phyloP scores from a whole-genome alignment of 2,329 filamentous ascomycete genomes.

The Talaromyces pinophilus region DNA sequence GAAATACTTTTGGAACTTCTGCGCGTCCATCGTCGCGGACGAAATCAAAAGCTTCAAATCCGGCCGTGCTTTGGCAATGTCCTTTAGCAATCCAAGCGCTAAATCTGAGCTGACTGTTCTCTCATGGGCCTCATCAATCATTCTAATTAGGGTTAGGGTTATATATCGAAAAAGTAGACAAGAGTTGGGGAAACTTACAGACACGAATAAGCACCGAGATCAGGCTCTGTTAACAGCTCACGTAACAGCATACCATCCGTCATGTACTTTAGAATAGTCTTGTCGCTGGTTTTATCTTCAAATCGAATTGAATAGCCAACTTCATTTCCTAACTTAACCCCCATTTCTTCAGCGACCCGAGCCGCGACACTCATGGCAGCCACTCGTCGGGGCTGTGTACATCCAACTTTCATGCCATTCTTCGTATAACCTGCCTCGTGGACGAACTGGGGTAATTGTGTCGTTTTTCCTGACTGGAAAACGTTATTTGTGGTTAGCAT shows the following conservation, averaged over 20 bases:
- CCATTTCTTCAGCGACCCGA: slow-evolving; percentile 92
- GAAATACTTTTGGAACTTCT: slow-evolving; percentile 90
- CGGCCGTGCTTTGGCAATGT: slow-evolving; percentile 76
- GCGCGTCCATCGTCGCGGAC: slow-evolving; percentile 90
- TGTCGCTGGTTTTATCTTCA: slow-evolving; percentile 86
- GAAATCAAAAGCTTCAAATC: slow-evolving; percentile 91
- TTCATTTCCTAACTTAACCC: slow-evolving; percentile 83
- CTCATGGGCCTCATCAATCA: slow-evolving; percentile 98
- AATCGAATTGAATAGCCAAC: slow-evolving; percentile 96
- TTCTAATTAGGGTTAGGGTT: slow-evolving; percentile 39
- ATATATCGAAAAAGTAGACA: not conserved
- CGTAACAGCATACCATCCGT: slow-evolving; percentile 93
- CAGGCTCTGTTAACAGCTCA: slow-evolving; percentile 86
- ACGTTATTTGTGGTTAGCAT: not conserved
- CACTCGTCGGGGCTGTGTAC: slow-evolving; percentile 91
- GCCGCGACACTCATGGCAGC: slow-evolving; percentile 97
- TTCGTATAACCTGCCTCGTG: slow-evolving; percentile 90
- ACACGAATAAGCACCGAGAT: slow-evolving; percentile 72
- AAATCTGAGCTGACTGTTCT: slow-evolving; percentile 90
- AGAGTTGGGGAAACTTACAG: not conserved
- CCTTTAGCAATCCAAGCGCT: slow-evolving; percentile 81
- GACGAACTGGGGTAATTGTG: slow-evolving; percentile 89
- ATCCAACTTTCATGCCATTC: slow-evolving; percentile 79
- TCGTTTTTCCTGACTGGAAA: slow-evolving; percentile 66
- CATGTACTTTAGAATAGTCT: slow-evolving; percentile 93